Conservation (phyloP, 176 grass and related monocot genomes). For the Tillandsia leiboldiana region DNA sequence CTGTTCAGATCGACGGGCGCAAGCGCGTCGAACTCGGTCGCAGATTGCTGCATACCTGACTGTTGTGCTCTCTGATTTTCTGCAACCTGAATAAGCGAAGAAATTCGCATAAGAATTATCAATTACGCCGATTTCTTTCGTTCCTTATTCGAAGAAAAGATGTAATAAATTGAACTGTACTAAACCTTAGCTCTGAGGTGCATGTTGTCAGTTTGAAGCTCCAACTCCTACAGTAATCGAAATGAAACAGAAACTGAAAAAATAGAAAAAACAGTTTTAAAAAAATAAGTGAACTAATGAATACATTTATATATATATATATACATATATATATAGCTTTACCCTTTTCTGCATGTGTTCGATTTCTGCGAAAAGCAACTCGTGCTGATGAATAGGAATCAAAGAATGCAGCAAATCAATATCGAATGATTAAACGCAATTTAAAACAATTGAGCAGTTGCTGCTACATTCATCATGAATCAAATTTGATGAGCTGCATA, state of each 20-base stretch:
- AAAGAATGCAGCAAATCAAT: neutral
- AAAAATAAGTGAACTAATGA: neutral
- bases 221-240: constrained; percentile 38
- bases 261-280: neutral
- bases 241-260: neutral
- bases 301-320: no score
- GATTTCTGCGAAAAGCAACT: constrained; percentile 56
- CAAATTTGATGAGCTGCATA: no score
- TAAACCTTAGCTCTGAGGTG: constrained; percentile 52
- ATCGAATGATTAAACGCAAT: no score
- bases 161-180: neutral
- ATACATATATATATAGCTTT: neutral
- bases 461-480: no score
- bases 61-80: constrained; percentile 38
- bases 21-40: constrained; percentile 1
- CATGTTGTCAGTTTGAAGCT: constrained; percentile 63
- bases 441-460: no score
- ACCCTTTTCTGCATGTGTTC: constrained; percentile 63
- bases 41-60: constrained; percentile 28
- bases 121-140: neutral
- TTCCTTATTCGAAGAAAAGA: neutral
- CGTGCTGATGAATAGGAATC: constrained; percentile 33
- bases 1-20: neutral
- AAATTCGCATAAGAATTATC: neutral
- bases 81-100: constrained; percentile 34